phyloP scores from a whole-genome alignment of 495 filamentous ascomycete genomes.

The Hypoxylon intermedium region DNA sequence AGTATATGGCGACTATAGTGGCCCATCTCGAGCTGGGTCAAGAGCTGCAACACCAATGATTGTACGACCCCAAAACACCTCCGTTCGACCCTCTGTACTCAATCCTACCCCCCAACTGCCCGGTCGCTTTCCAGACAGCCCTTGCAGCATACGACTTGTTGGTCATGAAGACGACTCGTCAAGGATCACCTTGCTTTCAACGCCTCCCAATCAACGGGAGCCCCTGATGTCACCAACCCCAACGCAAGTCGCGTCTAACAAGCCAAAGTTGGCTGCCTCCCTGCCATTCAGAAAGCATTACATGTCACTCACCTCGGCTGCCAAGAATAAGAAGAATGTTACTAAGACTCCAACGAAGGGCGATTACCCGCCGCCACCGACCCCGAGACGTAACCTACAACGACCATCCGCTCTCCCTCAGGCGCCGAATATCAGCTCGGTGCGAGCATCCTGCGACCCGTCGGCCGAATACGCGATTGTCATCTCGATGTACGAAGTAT shows the following conservation, averaged over 20 bases:
- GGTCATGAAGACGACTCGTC: slow-evolving; percentile 40
- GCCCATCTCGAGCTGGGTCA: slow-evolving; percentile 65
- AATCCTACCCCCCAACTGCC: slow-evolving; percentile 42
- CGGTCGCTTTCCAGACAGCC: slow-evolving; percentile 40
- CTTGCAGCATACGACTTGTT: slow-evolving; percentile 51
- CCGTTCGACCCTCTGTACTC: slow-evolving; percentile 35
- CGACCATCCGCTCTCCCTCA: slow-evolving; percentile 71
- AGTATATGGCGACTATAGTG: slow-evolving; percentile 71
- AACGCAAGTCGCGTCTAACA: slow-evolving; percentile 31
- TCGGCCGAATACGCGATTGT: slow-evolving; percentile 86
- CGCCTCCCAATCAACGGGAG: slow-evolving; percentile 30
- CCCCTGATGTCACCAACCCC: neutral
- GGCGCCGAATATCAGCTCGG: slow-evolving; percentile 73
- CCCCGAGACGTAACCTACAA: slow-evolving; percentile 65
- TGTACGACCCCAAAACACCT: slow-evolving; percentile 62
- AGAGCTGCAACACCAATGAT: slow-evolving; percentile 82
- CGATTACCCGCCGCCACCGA: slow-evolving; percentile 53
- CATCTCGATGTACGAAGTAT: slow-evolving; percentile 98
- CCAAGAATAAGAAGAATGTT: slow-evolving; percentile 44
- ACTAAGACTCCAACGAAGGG: slow-evolving; percentile 53
- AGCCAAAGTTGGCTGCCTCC: slow-evolving; percentile 39
- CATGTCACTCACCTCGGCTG: slow-evolving; percentile 52
- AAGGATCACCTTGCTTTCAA: slow-evolving; percentile 26
- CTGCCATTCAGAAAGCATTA: slow-evolving; percentile 47
- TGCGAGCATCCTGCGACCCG: slow-evolving; percentile 70